These are phyloP conservation scores for Penicillium capsulatum DNA, from an alignment of 2,329 filamentous ascomycete genomes.

Conservation along the genomic window DNA sequence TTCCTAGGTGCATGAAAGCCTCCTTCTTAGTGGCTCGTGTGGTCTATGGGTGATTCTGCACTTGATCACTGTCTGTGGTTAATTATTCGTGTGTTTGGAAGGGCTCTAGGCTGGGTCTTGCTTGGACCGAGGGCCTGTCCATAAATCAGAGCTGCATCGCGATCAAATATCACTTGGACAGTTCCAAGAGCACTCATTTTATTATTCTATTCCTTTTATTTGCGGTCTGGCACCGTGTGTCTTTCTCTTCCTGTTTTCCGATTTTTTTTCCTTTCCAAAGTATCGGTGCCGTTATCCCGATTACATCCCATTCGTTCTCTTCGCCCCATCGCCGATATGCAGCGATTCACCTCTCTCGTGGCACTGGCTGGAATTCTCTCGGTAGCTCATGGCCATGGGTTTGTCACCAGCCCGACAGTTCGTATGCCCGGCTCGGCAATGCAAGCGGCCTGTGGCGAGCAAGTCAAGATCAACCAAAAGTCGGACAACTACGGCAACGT, in stretches of 20 bases:
- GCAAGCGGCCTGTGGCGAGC: conserved; percentile 51
- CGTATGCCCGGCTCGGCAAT: conserved; percentile 52
- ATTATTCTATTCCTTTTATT: conserved; percentile 18
- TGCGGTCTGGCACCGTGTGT: conserved; percentile 22
- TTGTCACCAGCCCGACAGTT: conserved; percentile 46
- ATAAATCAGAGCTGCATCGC: too few species aligned
- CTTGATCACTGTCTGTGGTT: conserved; percentile 14
- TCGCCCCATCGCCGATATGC: conserved; percentile 29
- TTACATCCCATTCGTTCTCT: conserved; percentile 2
- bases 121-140: too few species aligned
- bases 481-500: conserved; percentile 56
- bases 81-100: conserved; percentile 3
- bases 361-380: conserved; percentile 44
- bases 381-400: conserved; percentile 52
- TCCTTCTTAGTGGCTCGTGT: conserved; percentile 5
- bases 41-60: conserved; percentile 1
- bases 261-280: too few species aligned
- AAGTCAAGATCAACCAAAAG: conserved; percentile 51
- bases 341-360: conserved; percentile 41
- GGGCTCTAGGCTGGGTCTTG: too few species aligned
- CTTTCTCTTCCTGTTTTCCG: conserved; percentile 10
- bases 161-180: too few species aligned
- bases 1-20: conserved; percentile 3
- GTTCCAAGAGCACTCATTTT: conserved; percentile 1
- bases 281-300: conserved; percentile 15